A percentile compares a stretch with the other conserved stretches of the same genome.
Evolutionary conservation across 306 rosid species (phyloP).

Genomic region (Glycine tomentella): DNA sequence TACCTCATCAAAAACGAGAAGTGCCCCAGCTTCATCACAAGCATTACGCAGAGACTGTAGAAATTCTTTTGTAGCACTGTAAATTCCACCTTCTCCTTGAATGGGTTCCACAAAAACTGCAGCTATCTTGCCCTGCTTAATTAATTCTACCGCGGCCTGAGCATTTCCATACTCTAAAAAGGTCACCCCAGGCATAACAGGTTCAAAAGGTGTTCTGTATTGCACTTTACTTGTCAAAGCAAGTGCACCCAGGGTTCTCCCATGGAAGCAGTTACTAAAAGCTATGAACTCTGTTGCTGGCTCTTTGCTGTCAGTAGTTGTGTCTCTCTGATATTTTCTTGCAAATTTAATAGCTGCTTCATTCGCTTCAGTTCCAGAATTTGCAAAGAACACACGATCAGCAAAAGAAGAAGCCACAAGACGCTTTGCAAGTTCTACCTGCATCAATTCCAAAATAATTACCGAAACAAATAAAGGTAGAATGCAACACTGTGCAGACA

Average conservation of each 20-base stretch:
- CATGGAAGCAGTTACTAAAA: constrained; percentile 87
- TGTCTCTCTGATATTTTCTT: constrained; percentile 78
- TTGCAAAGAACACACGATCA: constrained; percentile 83
- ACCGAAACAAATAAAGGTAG: not conserved
- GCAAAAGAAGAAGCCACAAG: constrained; percentile 80
- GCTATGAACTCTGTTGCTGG: constrained; percentile 79
- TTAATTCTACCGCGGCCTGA: constrained; percentile 67
- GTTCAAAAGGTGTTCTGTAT: constrained; percentile 88
- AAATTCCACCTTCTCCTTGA: constrained; percentile 97
- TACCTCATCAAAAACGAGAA: constrained; percentile 94
- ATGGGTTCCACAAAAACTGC: constrained; percentile 94
- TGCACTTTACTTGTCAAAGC: constrained; percentile 96
- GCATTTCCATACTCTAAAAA: constrained; percentile 84
- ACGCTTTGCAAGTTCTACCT: constrained; percentile 87
- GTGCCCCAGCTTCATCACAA: constrained; percentile 83
- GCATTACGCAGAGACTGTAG: constrained; percentile 70
- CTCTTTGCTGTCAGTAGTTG: constrained; percentile 54
- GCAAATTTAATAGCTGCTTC: constrained; percentile 97
- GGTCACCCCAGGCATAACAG: constrained; percentile 95
- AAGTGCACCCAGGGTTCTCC: constrained; percentile 94
- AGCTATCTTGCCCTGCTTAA: constrained; percentile 71
- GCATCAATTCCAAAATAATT: constrained; percentile 44
- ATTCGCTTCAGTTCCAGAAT: constrained; percentile 96
- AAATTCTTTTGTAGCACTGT: constrained; percentile 89
- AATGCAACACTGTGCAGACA: not conserved